phyloP scores from a whole-genome alignment of 495 filamentous ascomycete genomes.

The Polyplosphaeria fusca region DNA sequence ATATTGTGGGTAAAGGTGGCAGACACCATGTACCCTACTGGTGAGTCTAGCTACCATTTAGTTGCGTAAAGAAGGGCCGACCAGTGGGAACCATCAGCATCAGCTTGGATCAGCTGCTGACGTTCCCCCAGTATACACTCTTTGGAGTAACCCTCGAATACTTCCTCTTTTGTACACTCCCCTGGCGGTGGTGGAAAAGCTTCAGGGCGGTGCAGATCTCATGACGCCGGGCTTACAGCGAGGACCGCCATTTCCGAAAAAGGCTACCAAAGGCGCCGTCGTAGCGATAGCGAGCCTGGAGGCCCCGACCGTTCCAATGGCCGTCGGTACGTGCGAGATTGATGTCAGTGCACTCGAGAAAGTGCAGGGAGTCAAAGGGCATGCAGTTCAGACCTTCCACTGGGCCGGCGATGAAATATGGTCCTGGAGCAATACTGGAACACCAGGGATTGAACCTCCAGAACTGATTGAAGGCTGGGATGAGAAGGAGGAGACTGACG shows the following conservation, averaged over 20 bases:
- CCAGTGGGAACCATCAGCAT: no score
- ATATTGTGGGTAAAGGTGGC: slow-evolving; percentile 69
- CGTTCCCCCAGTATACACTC: slow-evolving; percentile 53
- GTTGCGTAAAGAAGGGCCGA: not conserved
- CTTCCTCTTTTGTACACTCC: slow-evolving; percentile 65
- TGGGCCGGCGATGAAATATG: slow-evolving; percentile 75
- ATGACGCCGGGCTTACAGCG: slow-evolving; percentile 71
- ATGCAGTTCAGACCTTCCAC: slow-evolving; percentile 64
- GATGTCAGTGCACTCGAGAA: slow-evolving; percentile 57
- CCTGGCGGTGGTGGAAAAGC: slow-evolving; percentile 59
- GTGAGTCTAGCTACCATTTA: slow-evolving; percentile 2
- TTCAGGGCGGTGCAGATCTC: slow-evolving; percentile 65
- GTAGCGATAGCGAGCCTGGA: slow-evolving; percentile 66
- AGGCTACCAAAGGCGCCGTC: slow-evolving; percentile 59
- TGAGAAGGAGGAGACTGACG: slow-evolving; percentile 21
- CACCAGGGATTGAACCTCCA: slow-evolving; percentile 45
- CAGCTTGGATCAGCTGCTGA: no score
- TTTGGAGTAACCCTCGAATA: slow-evolving; percentile 63
- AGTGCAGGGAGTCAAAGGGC: slow-evolving; percentile 63
- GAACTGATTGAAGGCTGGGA: slow-evolving; percentile 42
- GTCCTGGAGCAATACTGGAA: slow-evolving; percentile 58
- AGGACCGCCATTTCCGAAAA: slow-evolving; percentile 64
- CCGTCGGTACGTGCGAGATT: slow-evolving; percentile 65
- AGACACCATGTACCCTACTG: slow-evolving; percentile 62
- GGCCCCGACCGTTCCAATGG: slow-evolving; percentile 58